phyloP scores from a whole-genome alignment of 495 filamentous ascomycete genomes.

The Xylaria grammica region DNA sequence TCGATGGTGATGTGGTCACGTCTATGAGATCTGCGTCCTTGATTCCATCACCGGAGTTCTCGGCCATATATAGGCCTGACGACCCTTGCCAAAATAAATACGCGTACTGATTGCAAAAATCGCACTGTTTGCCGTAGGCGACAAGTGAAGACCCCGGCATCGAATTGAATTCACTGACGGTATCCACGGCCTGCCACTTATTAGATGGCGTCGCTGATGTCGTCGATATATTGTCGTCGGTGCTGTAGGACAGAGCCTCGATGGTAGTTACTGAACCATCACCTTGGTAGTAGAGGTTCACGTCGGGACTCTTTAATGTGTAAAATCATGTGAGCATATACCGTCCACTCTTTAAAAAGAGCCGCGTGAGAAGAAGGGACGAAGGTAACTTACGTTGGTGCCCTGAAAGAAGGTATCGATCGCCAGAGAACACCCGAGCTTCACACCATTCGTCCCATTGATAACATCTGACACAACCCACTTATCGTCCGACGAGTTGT shows the following conservation, averaged over 20 bases:
- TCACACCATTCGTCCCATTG: conserved; percentile 33
- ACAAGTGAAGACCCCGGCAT: conserved; percentile 30
- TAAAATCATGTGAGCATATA: conserved; percentile 22
- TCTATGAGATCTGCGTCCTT: conserved; percentile 18
- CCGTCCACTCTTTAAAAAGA: background rate
- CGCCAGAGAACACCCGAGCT: conserved; percentile 31
- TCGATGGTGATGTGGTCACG: conserved; percentile 20
- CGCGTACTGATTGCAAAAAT: conserved; percentile 34
- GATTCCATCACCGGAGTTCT: conserved; percentile 24
- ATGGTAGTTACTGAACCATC: conserved; percentile 31
- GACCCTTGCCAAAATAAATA: conserved; percentile 36
- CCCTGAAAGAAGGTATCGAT: conserved; percentile 28
- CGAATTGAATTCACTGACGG: conserved; percentile 32
- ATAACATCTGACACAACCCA: conserved; percentile 35
- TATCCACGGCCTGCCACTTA: conserved; percentile 30
- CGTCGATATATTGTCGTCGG: conserved; percentile 25
- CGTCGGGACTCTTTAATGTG: conserved; percentile 28
- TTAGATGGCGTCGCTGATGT: conserved; percentile 14
- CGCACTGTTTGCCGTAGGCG: conserved; percentile 38
- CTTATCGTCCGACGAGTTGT: conserved; percentile 31
- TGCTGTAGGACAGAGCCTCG: conserved; percentile 28
- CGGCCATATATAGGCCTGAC: conserved; percentile 29
- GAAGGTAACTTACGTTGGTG: conserved; percentile 23
- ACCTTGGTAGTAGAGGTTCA: conserved; percentile 38
- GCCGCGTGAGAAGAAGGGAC: background rate